These are phyloP conservation scores for Exobasidium cylindrosporum DNA, from an alignment of 1,284 basidiomycete genomes.

Conservation along the genomic window DNA sequence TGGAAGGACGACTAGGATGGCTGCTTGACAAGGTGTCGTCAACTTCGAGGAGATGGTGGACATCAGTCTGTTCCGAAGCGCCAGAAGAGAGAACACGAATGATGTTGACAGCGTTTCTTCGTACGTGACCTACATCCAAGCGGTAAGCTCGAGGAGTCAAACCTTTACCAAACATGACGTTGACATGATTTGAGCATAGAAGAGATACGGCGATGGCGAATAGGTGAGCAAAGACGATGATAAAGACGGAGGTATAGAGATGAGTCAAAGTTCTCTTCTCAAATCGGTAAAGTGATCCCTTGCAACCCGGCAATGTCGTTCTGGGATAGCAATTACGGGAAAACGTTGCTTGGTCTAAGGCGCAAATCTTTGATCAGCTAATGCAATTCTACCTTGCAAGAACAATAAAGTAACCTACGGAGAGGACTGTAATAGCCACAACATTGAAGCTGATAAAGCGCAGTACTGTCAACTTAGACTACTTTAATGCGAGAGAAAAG, in stretches of 20 bases:
- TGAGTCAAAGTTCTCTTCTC: constrained; percentile 12
- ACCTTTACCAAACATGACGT: constrained; percentile 20
- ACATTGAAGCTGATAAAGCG: constrained; percentile 40
- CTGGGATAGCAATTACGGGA: constrained; percentile 55
- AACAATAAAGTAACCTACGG: constrained; percentile 32
- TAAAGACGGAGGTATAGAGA: constrained; percentile 16
- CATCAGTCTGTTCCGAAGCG: not conserved
- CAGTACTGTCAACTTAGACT: too few relatives aligned
- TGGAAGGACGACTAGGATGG: too few relatives aligned
- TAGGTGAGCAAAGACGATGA: constrained; percentile 20
- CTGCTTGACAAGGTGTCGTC: not conserved
- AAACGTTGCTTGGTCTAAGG: constrained; percentile 44
- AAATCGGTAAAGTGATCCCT: constrained; percentile 39
- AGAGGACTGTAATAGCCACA: constrained; percentile 54
- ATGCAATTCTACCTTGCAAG: too few relatives aligned
- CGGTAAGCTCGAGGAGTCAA: constrained; percentile 19
- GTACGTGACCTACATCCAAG: constrained; percentile 18
- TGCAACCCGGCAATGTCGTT: constrained; percentile 53
- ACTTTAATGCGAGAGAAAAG: too few relatives aligned
- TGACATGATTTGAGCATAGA: constrained; percentile 21
- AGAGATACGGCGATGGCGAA: constrained; percentile 11
- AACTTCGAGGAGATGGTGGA: not conserved
- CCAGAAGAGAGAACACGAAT: constrained; percentile 5
- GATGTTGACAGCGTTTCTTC: constrained; percentile 15
- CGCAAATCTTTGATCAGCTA: too few relatives aligned